phyloP scores from a whole-genome alignment of 2,329 filamentous ascomycete species.

The Colletotrichum agaves region DNA sequence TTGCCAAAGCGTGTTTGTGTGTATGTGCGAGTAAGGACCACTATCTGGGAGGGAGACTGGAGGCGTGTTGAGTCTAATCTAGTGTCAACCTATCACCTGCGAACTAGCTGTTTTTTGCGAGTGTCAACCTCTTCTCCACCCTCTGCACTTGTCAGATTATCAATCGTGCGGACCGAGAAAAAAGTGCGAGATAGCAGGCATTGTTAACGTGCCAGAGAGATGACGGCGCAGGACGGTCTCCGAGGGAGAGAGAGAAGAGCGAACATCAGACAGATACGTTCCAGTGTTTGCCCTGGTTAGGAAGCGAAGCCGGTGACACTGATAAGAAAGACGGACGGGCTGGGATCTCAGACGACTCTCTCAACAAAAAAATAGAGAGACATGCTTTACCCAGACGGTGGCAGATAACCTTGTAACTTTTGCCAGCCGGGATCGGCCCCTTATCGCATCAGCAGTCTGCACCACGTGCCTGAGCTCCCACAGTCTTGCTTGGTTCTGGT shows the following conservation, averaged over 20 bases:
- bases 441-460: background rate
- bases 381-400: background rate
- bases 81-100: background rate
- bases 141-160: background rate
- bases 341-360: background rate
- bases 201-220: background rate
- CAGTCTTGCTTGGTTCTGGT: background rate
- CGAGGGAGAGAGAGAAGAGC: slow-evolving; percentile 6
- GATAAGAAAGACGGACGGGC: slow-evolving; percentile 29
- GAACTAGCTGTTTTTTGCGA: slow-evolving; percentile 6
- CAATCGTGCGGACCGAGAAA: background rate
- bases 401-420: background rate
- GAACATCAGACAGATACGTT: slow-evolving; percentile 29
- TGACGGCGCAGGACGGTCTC: background rate
- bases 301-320: slow-evolving; percentile 7
- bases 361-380: slow-evolving; percentile 32
- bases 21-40: background rate
- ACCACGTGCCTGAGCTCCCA: slow-evolving; percentile 15
- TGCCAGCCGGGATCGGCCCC: background rate
- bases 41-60: background rate
- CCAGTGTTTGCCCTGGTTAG: slow-evolving; percentile 4
- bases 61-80: slow-evolving; percentile 7
- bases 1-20: slow-evolving; percentile 23
- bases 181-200: background rate
- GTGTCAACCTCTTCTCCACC: background rate